Conservation (phyloP, 208 protist species). For the Leishmania gerbilli region DNA sequence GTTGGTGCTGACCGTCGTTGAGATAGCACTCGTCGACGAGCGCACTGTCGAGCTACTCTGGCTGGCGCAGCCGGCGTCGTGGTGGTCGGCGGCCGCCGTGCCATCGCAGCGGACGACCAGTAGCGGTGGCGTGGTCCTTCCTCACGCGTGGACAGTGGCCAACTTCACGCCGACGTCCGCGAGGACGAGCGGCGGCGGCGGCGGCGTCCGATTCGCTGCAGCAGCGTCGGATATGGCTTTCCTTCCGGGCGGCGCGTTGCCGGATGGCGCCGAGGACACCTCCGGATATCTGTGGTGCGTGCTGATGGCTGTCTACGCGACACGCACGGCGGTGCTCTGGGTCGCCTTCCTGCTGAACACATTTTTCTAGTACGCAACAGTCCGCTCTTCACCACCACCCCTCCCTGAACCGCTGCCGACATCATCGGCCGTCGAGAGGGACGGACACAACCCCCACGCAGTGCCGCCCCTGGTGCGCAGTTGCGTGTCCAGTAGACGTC, state of each 20-base stretch:
- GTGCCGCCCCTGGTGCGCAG: background rate
- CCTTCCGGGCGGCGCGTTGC: background rate
- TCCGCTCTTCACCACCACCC: background rate
- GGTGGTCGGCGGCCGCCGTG: constrained; percentile 13
- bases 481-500: background rate
- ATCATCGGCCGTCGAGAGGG: background rate
- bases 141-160: constrained; percentile 21
- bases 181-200: background rate
- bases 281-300: constrained; percentile 4
- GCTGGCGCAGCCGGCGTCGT: constrained; percentile 24
- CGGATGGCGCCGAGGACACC: background rate
- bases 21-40: constrained; percentile 49
- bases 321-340: constrained; percentile 32
- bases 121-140: constrained; percentile 7
- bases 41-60: constrained; percentile 29
- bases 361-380: constrained; percentile 20
- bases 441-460: background rate
- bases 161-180: background rate
- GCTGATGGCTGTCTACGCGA: constrained; percentile 27
- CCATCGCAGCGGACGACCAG: background rate
- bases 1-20: constrained; percentile 45
- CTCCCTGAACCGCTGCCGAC: background rate
- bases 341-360: constrained; percentile 36
- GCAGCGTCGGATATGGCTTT: background rate
- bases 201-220: background rate